Evolutionary conservation across 2,329 filamentous ascomycete genomes (phyloP).

Genomic region (Fusarium xylarioides): DNA sequence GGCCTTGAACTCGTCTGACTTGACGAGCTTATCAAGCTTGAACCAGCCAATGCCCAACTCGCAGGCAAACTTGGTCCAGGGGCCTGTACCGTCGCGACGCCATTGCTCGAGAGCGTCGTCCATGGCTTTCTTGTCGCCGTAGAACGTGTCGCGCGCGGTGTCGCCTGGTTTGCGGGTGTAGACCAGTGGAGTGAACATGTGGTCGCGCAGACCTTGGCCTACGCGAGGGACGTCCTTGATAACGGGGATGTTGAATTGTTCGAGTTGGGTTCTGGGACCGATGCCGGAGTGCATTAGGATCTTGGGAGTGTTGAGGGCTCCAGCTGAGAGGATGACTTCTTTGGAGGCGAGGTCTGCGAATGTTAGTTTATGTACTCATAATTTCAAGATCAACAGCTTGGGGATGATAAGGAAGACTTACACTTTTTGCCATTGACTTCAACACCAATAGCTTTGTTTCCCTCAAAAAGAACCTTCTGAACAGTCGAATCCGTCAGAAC

Average conservation of each 20-base stretch:
- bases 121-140: constrained; percentile 52
- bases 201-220: constrained; percentile 53
- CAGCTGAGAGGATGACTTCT: constrained; percentile 56
- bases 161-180: constrained; percentile 52
- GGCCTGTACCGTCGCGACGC: constrained; percentile 53
- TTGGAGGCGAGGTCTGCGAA: constrained; percentile 46
- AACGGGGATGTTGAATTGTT: constrained; percentile 19
- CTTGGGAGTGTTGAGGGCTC: constrained; percentile 52
- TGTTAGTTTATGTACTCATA: background rate
- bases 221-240: constrained; percentile 48
- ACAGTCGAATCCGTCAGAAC: constrained; percentile 29
- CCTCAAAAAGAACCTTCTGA: constrained; percentile 30
- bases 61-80: constrained; percentile 52
- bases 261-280: constrained; percentile 23
- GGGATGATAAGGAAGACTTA: background rate
- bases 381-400: accelerated
- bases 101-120: constrained; percentile 58
- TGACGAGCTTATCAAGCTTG: constrained; percentile 52
- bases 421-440: constrained; percentile 29
- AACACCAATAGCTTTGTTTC: constrained; percentile 28
- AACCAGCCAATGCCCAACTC: constrained; percentile 54
- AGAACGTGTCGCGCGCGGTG: constrained; percentile 57
- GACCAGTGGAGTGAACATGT: constrained; percentile 50
- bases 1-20: constrained; percentile 58
- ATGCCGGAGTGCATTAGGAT: constrained; percentile 51